Base-by-base conservation (phyloP, 2,329 filamentous ascomycete species). In the Aspergillus pseudoglaucus region DNA sequence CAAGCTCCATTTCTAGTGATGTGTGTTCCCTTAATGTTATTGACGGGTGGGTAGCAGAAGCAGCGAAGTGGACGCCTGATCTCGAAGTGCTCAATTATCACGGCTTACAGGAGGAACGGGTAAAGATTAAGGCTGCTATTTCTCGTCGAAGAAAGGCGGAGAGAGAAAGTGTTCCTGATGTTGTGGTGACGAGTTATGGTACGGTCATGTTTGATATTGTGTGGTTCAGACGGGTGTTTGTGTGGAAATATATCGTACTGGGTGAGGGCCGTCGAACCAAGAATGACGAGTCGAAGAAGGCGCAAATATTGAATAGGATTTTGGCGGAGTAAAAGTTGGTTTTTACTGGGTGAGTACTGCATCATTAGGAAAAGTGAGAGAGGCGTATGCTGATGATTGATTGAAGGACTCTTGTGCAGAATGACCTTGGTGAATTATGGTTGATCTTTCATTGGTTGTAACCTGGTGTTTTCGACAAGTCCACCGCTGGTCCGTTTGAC, bases 341-440 rank as follows among this genome's bases (percentile, higher is more conserved):
- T 1, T 57, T 80, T 3, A 79, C 75, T 0, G 76, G 72, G 54
- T 58, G 46, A 40, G 53, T 49, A 18, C 7, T 6, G 4, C 17
- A 12, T 1, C n/a, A 15, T 33, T 20, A 25, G 23, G 23, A 7
- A 25, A 42, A 32, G 12, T 44, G 14, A 12, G 27, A 44, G 9
- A 33, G 20, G 18, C 8, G n/a, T n/a, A 8, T 17, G 30, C 42
- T 35, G 27, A 44, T 15, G 0, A 20, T 20, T 12, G 12, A 4
- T 25, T 17, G 17, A 15, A 63, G 60, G 0, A 83, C 80, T 0
- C 80, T 79, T 0, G 65, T 82, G 0, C 80, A 82, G 50, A 83
- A 82, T 50, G 77, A 83, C 46, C 62, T 83, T 0, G 63, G 67
- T 2, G 79, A 82, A 56, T 67, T 81, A 50, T 82, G 79, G 79